Base-by-base conservation (phyloP, 1,139 yeast species). In the Taiozyma sp. region DNA sequence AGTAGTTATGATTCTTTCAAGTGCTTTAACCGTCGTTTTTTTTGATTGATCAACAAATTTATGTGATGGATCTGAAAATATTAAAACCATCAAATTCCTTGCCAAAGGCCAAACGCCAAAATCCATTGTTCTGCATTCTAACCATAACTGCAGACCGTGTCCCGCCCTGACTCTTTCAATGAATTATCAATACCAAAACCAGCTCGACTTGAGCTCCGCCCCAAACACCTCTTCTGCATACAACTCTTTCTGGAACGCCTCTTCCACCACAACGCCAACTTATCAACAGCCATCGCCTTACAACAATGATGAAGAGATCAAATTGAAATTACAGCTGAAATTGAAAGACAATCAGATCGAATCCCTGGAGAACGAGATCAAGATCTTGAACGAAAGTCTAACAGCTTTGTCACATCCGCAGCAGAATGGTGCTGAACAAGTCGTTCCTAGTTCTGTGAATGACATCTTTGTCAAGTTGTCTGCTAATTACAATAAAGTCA, bases 331-430 rank as follows among this genome's bases (percentile, higher is more conserved):
- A 42, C 63, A 66, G 43, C 49, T 73, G 40, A 68, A 65, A 51
- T 60, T 71, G 30, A 73, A 71, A 55, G 75, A 73, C 38, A 64
- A 69, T 2, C 73, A 70, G 50, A 67, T 72, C 30, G 72, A 71
- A 48, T 62, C 70, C 1, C 52, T 73, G 39, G 73, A 71, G 50
- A 59, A 57, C 24, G 76, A 73, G 50, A 64, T 72, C 12, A 65
- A 65, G 46, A 64, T 61, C 47, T 48, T 71, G 46, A 68, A 65
- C 13, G 64, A 60, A 39, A 48, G 57, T 1, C 27, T 52, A 32
- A 19, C 30, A 7, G 39, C 43, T 14, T 29, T 49, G 5, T 13
- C 47, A 6, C 24, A 38, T 28, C 24, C 43, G 1, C 16, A 38
- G 7, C 9, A 13, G 12, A 12, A 24, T 24, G 27, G 8, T 6